Conservation (phyloP, 208 protist species). For the Leishmania gerbilli region DNA sequence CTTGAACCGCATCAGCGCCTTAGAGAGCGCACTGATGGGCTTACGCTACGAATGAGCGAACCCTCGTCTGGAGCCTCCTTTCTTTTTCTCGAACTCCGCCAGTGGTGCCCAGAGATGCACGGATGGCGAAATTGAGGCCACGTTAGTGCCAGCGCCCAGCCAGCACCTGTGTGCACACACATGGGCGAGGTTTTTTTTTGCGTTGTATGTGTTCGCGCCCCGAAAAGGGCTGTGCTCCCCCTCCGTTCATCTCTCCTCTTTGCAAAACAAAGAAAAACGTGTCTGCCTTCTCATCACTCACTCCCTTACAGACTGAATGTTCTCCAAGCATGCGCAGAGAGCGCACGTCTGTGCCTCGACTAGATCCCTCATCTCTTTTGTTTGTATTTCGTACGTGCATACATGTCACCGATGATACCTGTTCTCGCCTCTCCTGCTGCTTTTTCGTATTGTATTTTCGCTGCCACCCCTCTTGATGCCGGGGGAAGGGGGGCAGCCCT, state of each 20-base stretch:
- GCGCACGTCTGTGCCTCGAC: neutral
- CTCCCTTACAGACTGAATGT: neutral
- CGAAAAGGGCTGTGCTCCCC: too few relatives aligned
- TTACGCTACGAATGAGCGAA: slow-evolving; percentile 21
- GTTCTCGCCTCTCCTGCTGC: neutral
- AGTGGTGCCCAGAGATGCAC: neutral
- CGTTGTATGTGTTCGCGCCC: neutral
- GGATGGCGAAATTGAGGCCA: neutral
- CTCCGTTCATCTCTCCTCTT: neutral
- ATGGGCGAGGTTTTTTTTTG: neutral
- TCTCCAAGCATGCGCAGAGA: too few relatives aligned
- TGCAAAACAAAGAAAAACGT: neutral
- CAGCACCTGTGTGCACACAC: neutral
- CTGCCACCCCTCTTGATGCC: neutral
- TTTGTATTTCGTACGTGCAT: neutral
- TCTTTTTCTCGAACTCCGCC: neutral
- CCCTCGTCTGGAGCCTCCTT: neutral
- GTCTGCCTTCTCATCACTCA: neutral
- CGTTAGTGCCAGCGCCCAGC: neutral
- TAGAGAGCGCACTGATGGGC: slow-evolving; percentile 22
- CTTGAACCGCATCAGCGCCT: neutral
- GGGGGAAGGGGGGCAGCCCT: neutral
- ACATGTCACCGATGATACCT: neutral
- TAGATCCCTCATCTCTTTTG: neutral
- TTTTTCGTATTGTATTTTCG: neutral